A percentile compares a stretch with the other conserved stretches of the same genome.
Conservation (phyloP, 2,329 filamentous ascomycete genomes). For the Sclerotinia glacialis region DNA sequence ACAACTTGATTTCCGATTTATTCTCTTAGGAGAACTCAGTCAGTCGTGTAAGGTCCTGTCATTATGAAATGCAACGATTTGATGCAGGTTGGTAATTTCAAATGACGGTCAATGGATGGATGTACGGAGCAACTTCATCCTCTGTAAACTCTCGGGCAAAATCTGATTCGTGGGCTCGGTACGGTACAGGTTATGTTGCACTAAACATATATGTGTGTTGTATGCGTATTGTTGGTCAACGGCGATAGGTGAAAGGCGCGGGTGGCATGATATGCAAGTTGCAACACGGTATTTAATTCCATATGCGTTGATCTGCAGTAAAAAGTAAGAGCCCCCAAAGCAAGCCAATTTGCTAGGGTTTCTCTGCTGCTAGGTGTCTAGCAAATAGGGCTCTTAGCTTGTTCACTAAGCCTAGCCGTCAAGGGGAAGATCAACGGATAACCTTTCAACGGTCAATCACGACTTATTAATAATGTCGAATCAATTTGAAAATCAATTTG, state of each 20-base stretch:
- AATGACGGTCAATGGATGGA: background rate
- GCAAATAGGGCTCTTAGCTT: conserved; percentile 3
- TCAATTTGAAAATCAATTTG: background rate
- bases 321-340: background rate
- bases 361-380: background rate
- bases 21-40: background rate
- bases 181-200: background rate
- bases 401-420: background rate
- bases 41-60: background rate
- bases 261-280: background rate
- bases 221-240: background rate
- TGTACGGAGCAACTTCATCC: background rate
- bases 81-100: background rate
- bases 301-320: conserved; percentile 9
- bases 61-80: background rate
- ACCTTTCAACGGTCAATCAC: background rate
- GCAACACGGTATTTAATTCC: background rate
- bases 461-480: background rate
- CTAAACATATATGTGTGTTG: too few species aligned
- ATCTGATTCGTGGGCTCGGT: background rate
- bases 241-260: background rate
- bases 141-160: background rate
- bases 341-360: background rate
- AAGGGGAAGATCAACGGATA: background rate
- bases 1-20: background rate